Evolutionary conservation across 164 flowering plant genomes (phyloP).

Genomic region (Vitis rotundifolia): DNA sequence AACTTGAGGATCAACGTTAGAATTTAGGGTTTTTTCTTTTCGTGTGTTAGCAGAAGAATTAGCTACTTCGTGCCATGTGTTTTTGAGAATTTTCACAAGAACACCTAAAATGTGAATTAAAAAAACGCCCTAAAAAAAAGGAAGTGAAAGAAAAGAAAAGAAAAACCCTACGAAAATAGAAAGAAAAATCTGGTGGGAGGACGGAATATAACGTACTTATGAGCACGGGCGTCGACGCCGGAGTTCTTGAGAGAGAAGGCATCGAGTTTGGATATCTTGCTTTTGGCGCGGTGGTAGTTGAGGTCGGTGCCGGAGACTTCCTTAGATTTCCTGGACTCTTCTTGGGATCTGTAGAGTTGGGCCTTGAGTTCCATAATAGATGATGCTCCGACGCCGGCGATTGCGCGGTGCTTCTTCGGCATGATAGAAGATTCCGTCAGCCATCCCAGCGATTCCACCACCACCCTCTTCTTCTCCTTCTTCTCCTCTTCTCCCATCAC

Average conservation of each 20-base stretch:
- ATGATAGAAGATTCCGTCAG: slow-evolving; percentile 87
- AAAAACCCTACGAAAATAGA: background rate
- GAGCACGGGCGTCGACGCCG: slow-evolving; percentile 85
- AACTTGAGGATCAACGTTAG: no score
- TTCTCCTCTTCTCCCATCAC: slow-evolving; percentile 33
- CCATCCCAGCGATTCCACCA: slow-evolving; percentile 94
- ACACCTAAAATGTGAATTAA: background rate
- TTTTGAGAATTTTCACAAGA: no score
- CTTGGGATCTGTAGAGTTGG: slow-evolving; percentile 90
- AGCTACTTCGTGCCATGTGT: no score
- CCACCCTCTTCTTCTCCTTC: slow-evolving; percentile 49
- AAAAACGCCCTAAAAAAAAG: background rate
- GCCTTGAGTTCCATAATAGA: slow-evolving; percentile 92
- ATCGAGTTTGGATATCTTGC: slow-evolving; percentile 46
- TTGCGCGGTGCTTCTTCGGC: slow-evolving; percentile 89
- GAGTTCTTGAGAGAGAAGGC: slow-evolving; percentile 68
- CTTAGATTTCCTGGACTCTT: slow-evolving; percentile 61
- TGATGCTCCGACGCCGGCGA: slow-evolving; percentile 87
- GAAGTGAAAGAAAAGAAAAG: background rate
- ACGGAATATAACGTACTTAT: slow-evolving; percentile 43
- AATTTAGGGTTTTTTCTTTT: no score
- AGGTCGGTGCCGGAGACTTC: slow-evolving; percentile 42
- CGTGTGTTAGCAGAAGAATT: no score
- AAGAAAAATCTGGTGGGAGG: background rate
- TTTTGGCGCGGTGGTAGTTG: slow-evolving; percentile 82